phyloP scores from a whole-genome alignment of 148 eudicot genomes.

The Nepenthes mirabilis region DNA sequence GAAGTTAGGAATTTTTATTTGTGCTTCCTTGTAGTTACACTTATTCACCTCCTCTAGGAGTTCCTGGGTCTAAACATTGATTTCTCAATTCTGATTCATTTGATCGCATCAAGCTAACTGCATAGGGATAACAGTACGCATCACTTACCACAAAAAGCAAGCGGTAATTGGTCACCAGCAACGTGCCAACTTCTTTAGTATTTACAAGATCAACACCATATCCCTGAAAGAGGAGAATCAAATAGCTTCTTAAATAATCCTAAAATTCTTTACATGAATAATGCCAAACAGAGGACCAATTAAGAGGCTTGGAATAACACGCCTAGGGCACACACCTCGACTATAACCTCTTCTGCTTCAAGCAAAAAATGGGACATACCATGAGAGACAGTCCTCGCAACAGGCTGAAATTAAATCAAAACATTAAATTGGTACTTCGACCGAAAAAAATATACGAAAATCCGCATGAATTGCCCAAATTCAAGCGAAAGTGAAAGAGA shows the following conservation, averaged over 20 bases:
- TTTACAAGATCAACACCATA: conserved; percentile 88
- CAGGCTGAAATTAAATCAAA: conserved; percentile 25
- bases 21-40: too few species aligned
- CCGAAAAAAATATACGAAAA: not conserved
- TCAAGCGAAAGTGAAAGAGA: not conserved
- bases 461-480: not conserved
- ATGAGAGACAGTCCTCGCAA: conserved; percentile 46
- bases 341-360: conserved; percentile 68
- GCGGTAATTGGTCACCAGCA: conserved; percentile 81
- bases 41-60: too few species aligned
- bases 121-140: not conserved
- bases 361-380: conserved; percentile 54
- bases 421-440: not conserved
- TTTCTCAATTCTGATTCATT: too few species aligned
- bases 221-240: conserved; percentile 26
- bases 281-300: not conserved
- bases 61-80: too few species aligned
- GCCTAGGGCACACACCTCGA: conserved; percentile 36
- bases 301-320: not conserved
- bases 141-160: conserved; percentile 80
- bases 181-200: conserved; percentile 77
- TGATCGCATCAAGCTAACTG: too few species aligned
- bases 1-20: too few species aligned
- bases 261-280: too few species aligned
- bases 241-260: not conserved